These are phyloP conservation scores for Sphagnum magellanicum DNA, from an alignment of 228 moss, liverwort and hornwort genomes.

Conservation along the genomic window DNA sequence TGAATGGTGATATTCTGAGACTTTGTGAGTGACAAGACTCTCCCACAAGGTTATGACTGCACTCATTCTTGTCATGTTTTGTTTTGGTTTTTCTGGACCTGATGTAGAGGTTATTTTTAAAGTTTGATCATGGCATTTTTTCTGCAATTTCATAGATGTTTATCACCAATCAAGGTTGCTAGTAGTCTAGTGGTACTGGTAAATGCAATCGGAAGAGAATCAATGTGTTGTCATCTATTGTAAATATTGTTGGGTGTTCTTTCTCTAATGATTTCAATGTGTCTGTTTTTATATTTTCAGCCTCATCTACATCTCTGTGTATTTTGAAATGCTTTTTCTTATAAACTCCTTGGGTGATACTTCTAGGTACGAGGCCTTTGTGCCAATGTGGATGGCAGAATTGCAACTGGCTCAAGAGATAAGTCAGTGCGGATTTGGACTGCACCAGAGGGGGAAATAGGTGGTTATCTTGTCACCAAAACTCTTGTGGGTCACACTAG, in stretches of 20 bases:
- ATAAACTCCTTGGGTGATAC: background rate
- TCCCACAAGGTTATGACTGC: too few species aligned
- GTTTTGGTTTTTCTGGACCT: background rate
- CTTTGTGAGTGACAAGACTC: too few species aligned
- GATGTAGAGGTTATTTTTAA: background rate
- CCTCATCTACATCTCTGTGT: background rate
- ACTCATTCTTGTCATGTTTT: too few species aligned
- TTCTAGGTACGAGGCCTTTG: constrained; percentile 76
- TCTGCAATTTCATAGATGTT: too few species aligned
- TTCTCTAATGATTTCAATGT: too few species aligned
- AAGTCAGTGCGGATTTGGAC: constrained; percentile 81
- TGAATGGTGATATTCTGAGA: too few species aligned
- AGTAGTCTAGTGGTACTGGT: too few species aligned
- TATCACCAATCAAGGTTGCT: too few species aligned
- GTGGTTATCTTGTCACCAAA: constrained; percentile 55
- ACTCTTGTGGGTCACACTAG: constrained; percentile 85
- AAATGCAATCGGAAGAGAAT: too few species aligned
- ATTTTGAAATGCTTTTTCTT: background rate
- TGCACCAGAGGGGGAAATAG: constrained; percentile 36
- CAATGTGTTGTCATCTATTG: too few species aligned
- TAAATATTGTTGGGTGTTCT: too few species aligned
- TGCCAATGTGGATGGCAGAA: constrained; percentile 56
- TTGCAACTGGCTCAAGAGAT: constrained; percentile 94
- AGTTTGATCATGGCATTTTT: background rate
- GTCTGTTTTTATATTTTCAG: background rate